phyloP scores from a whole-genome alignment of 1,284 basidiomycete species.

The Athelia psychrophila region DNA sequence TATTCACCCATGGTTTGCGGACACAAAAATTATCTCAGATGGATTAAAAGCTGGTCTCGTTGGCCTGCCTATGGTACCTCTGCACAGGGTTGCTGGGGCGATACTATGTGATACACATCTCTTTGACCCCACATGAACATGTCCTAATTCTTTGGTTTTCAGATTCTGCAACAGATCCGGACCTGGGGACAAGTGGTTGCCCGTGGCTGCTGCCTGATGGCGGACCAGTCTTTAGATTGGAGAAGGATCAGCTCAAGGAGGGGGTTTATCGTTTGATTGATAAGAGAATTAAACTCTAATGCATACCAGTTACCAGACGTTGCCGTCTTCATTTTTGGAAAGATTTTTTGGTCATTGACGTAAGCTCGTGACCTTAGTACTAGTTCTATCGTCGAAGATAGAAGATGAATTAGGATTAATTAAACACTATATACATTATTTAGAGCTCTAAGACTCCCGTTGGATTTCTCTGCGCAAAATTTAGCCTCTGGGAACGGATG shows the following conservation, averaged over 20 bases:
- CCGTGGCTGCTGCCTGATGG: constrained; percentile 48
- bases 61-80: constrained; percentile 48
- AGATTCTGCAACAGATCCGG: constrained; percentile 33
- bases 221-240: constrained; percentile 44
- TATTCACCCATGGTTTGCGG: constrained; percentile 55
- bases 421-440: neutral
- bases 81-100: constrained; percentile 45
- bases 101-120: constrained; percentile 42
- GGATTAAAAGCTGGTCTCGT: constrained; percentile 40
- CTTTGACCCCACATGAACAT: too few relatives aligned
- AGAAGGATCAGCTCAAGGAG: constrained; percentile 42
- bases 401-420: neutral
- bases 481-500: neutral
- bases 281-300: constrained; percentile 30
- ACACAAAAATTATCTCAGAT: constrained; percentile 45
- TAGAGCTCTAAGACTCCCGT: neutral
- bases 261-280: constrained; percentile 53
- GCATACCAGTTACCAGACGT: constrained; percentile 40
- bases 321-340: constrained; percentile 15
- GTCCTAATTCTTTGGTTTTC: too few relatives aligned
- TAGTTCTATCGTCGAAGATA: too few relatives aligned
- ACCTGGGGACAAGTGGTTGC: constrained; percentile 42
- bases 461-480: neutral
- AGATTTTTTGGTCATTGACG: too few relatives aligned
- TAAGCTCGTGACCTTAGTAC: too few relatives aligned